Evolutionary conservation across 2,329 filamentous ascomycete genomes (phyloP).

Genomic region (Malbranchea cinnamomea): DNA sequence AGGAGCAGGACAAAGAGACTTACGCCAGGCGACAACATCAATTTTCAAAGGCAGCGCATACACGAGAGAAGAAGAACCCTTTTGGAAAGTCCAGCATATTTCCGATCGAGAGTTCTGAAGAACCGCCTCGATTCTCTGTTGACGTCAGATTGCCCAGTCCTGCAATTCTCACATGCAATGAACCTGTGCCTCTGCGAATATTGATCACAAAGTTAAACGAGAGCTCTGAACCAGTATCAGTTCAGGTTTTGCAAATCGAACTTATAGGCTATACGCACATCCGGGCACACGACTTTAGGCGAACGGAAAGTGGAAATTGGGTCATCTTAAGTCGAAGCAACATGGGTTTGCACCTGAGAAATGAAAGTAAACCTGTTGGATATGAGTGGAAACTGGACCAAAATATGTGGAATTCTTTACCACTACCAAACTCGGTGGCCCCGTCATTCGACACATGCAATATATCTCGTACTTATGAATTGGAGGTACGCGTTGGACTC

Average conservation of each 20-base stretch:
- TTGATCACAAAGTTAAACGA: conserved; percentile 62
- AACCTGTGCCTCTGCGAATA: conserved; percentile 66
- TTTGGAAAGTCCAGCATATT: conserved; percentile 34
- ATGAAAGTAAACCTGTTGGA: conserved; percentile 40
- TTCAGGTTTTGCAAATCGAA: conserved; percentile 68
- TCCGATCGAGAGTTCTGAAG: conserved; percentile 17
- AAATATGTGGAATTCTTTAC: conserved; percentile 54
- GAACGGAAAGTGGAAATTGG: conserved; percentile 60
- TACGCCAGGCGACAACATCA: conserved; percentile 63
- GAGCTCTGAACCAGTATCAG: conserved; percentile 53
- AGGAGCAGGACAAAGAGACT: conserved; percentile 55
- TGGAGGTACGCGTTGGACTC: conserved; percentile 68
- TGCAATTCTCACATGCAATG: conserved; percentile 75
- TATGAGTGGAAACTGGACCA: conserved; percentile 56
- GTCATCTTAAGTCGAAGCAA: conserved; percentile 58
- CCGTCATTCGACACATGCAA: conserved; percentile 86
- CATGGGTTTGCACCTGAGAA: conserved; percentile 55
- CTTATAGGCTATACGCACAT: conserved; percentile 68
- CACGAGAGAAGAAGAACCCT: conserved; percentile 37
- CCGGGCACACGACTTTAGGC: conserved; percentile 57
- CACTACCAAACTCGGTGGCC: conserved; percentile 71
- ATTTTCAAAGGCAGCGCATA: conserved; percentile 28
- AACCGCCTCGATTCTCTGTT: conserved; percentile 49
- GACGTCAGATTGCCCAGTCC: conserved; percentile 80
- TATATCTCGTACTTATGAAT: conserved; percentile 62